phyloP scores from a whole-genome alignment of 1,139 yeast species.

The Yamadazyma atlantica region DNA sequence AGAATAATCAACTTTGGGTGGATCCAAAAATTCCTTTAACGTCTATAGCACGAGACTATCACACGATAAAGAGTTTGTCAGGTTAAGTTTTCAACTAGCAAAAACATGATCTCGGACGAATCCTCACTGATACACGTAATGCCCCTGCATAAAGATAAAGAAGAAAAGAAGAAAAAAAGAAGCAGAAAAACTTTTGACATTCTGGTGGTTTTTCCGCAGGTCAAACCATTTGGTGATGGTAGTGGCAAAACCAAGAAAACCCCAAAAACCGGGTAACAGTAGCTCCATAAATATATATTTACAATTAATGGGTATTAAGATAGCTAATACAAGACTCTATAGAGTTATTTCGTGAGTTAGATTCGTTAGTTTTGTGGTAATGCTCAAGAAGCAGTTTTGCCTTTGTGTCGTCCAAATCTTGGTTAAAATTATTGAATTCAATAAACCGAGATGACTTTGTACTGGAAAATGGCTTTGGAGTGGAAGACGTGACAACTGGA shows the following conservation, averaged over 20 bases:
- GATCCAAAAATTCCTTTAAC: slow-evolving; percentile 79
- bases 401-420: not conserved
- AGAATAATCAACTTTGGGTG: slow-evolving; percentile 25
- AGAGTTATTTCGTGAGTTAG: not conserved
- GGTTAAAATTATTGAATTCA: slow-evolving; percentile 2
- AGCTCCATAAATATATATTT: not conserved
- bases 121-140: slow-evolving; percentile 99
- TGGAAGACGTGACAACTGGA: slow-evolving; percentile 20
- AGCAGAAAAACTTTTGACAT: slow-evolving; percentile 4
- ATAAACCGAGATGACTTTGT: slow-evolving; percentile 5
- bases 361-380: not conserved
- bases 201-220: slow-evolving; percentile 5
- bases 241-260: not conserved
- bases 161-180: slow-evolving; percentile 13
- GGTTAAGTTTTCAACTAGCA: slow-evolving; percentile 99
- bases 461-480: slow-evolving; percentile 15
- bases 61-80: slow-evolving; percentile 83
- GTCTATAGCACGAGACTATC: slow-evolving; percentile 43
- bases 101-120: slow-evolving; percentile 99
- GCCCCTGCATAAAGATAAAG: slow-evolving; percentile 99
- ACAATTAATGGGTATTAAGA: slow-evolving; percentile 7
- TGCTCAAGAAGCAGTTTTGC: not conserved
- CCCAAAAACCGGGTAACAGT: slow-evolving; percentile 16
- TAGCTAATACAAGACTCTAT: slow-evolving; percentile 10
- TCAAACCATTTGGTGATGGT: slow-evolving; percentile 5